These are phyloP conservation scores for Saccharomycopsis sp. DNA, from an alignment of 805 yeast genomes.

Conservation along the genomic window DNA sequence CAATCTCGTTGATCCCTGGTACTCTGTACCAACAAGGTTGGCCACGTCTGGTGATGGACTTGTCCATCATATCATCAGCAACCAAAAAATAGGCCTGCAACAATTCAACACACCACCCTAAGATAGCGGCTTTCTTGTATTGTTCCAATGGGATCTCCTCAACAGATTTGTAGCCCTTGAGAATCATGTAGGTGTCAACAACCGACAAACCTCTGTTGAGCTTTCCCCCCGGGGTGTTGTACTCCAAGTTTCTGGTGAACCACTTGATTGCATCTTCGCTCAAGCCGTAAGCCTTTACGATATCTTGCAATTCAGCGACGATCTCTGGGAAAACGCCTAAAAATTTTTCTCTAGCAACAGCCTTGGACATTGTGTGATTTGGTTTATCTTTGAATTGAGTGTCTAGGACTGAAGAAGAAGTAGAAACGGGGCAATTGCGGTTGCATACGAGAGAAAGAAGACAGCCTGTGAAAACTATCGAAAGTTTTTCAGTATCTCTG, in stretches of 20 bases:
- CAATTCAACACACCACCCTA: slow-evolving; percentile 95
- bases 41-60: slow-evolving; percentile 93
- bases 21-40: slow-evolving; percentile 96
- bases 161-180: slow-evolving; percentile 53
- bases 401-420: no score
- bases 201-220: slow-evolving; percentile 94
- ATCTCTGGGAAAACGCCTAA: slow-evolving; percentile 65
- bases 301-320: slow-evolving; percentile 65
- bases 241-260: slow-evolving; percentile 65
- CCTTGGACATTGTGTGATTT: slow-evolving; percentile 22
- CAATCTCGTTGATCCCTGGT: slow-evolving; percentile 79
- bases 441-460: not conserved
- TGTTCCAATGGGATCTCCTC: slow-evolving; percentile 61
- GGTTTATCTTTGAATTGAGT: no score
- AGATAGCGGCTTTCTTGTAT: slow-evolving; percentile 75
- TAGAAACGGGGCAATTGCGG: not conserved
- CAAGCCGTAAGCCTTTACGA: slow-evolving; percentile 65
- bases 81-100: slow-evolving; percentile 95
- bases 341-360: slow-evolving; percentile 45
- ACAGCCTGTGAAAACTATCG: not conserved
- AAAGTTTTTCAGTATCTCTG: not conserved
- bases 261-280: slow-evolving; percentile 81
- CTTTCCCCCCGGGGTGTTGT: slow-evolving; percentile 96
- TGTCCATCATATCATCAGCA: slow-evolving; percentile 98
- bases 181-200: slow-evolving; percentile 80